Base-by-base conservation (phyloP, 768 basidiomycete species). In the Podaxis sp. region DNA sequence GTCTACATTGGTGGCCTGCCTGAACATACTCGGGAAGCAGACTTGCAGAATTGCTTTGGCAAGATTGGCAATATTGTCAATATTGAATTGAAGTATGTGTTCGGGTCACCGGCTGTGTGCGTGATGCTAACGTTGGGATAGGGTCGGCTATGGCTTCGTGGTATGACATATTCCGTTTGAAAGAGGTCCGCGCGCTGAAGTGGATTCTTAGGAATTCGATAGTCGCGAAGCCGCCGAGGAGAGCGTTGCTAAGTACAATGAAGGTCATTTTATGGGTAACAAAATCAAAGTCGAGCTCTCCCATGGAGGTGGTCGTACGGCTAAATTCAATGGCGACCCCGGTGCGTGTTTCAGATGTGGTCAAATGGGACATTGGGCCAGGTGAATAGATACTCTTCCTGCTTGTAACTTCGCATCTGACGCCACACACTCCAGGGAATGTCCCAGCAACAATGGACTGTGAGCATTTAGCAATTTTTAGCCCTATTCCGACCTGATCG, bases 1-100 rank as follows among this genome's bases (percentile, higher is more conserved):
- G 88, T 95, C 75, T 95, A 95, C 74, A 87, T 95, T 72, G 93
- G 93, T 72, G 92, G 92, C 67, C 84, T 95, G 64, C 93, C 93
- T 66, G 90, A 93, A 77, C 84, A 92, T 67, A 94, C 92, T 53
- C 88, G 89, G 65, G 84, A 88, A 76, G 91, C 92, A 78, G 93
- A 95, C 70, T 77, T 95, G 28, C 88, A 87, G 75, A 89, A 83
- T 66, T 94, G 93, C 74, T 95, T 95, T 73, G 90, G 90, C 54
- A 92, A 93, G 74, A 87, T 94, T 53, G 93, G 93, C 19, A 79
- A 73, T 52, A 92, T 95, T 26, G 72, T 81, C 22, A 85, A 86
- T 67, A 87, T 94, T 61, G 93, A 95, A 74, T 78, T 95, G 65
- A 95, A 95, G 93, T 93, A 75, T 56, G 92, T 76, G 17, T 44